A percentile compares a stretch with the other conserved stretches of the same genome.
Evolutionary conservation across 805 yeast species (phyloP).

Genomic region (Hanseniaspora opuntiae): DNA sequence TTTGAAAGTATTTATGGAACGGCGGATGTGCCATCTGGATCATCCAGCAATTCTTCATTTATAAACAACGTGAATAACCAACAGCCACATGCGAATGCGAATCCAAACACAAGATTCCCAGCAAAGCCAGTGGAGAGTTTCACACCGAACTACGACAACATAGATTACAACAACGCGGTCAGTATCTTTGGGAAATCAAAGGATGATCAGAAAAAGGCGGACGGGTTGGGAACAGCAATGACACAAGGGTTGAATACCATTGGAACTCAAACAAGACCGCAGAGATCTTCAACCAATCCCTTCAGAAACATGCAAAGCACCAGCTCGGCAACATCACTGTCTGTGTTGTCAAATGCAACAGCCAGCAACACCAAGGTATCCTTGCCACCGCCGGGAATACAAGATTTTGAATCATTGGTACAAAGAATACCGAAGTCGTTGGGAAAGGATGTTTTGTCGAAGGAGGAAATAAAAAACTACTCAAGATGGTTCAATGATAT

Average conservation of each 20-base stretch:
- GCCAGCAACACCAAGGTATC: neutral
- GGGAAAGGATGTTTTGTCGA: conserved; percentile 54
- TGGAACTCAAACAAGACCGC: neutral
- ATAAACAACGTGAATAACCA: neutral
- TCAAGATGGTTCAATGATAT: conserved; percentile 88
- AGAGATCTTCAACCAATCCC: neutral
- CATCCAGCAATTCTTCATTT: neutral
- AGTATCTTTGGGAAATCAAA: neutral
- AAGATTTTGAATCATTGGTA: conserved; percentile 22
- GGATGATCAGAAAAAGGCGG: neutral
- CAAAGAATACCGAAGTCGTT: conserved; percentile 46
- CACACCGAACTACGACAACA: conserved; percentile 4
- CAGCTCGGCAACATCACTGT: neutral
- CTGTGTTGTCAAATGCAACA: neutral
- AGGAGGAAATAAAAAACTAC: conserved; percentile 71
- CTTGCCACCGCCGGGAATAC: conserved; percentile 19
- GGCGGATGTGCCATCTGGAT: neutral
- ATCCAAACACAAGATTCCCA: neutral
- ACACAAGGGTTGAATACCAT: neutral
- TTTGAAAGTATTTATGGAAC: neutral
- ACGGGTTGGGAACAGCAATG: neutral
- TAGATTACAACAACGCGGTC: neutral
- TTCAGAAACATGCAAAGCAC: neutral
- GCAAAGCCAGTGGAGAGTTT: neutral
- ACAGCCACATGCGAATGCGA: neutral